Conservation (phyloP, 2,329 filamentous ascomycete species). For the Cercospora citrullina region DNA sequence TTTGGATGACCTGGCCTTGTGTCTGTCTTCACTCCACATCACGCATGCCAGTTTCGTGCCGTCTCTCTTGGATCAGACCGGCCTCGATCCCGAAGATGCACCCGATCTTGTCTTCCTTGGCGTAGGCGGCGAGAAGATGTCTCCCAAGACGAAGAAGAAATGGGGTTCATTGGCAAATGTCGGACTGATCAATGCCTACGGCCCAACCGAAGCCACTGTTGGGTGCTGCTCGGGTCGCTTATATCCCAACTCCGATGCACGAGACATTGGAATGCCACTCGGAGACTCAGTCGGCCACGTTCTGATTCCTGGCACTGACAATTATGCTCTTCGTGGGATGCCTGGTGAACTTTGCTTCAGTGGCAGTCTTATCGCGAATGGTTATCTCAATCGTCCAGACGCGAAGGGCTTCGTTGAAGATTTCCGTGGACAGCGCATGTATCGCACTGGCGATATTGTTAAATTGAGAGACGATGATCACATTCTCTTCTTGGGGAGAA, state of each 20-base stretch:
- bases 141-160: slow-evolving; percentile 24
- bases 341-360: slow-evolving; percentile 26
- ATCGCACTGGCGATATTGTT: slow-evolving; percentile 31
- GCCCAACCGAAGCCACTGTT: slow-evolving; percentile 26
- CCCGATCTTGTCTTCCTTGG: slow-evolving; percentile 20
- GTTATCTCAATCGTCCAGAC: slow-evolving; percentile 25
- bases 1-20: slow-evolving; percentile 19
- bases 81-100: slow-evolving; percentile 17
- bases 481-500: slow-evolving; percentile 60
- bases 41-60: slow-evolving; percentile 23
- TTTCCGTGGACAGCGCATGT: slow-evolving; percentile 18
- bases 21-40: slow-evolving; percentile 15
- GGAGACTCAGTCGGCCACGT: slow-evolving; percentile 24
- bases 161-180: slow-evolving; percentile 21
- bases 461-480: slow-evolving; percentile 40
- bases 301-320: slow-evolving; percentile 18
- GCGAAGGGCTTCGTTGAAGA: slow-evolving; percentile 22
- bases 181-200: slow-evolving; percentile 26
- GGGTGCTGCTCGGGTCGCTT: slow-evolving; percentile 15
- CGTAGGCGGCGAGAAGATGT: slow-evolving; percentile 29
- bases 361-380: slow-evolving; percentile 25
- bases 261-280: slow-evolving; percentile 19
- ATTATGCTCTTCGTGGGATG: slow-evolving; percentile 20
- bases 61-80: slow-evolving; percentile 21
- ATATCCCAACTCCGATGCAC: slow-evolving; percentile 17